Base-by-base conservation (phyloP, 441 rosid species). In the Capsella rubella region DNA sequence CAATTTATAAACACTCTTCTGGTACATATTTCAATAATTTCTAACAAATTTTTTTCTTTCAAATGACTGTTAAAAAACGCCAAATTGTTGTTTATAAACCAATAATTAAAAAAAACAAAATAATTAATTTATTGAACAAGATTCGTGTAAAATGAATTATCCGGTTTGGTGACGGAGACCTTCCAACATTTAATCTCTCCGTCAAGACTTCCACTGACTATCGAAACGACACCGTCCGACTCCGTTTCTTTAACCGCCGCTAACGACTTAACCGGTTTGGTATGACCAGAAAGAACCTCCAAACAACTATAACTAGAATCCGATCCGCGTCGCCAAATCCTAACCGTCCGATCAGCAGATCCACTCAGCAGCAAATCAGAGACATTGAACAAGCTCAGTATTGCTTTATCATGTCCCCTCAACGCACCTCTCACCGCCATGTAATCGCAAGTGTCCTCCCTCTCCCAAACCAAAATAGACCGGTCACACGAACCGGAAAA, bases 401-500 rank as follows among this genome's bases (percentile, higher is more conserved):
- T 86, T 10, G 98, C 96, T 73, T 89, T 84, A 4, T 67, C 77
- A 40, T 93, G 98, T 9, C 98, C 98, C 43, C 97, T 85, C 80
- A 93, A 67, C 2, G 98, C 97, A 10, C 98, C 97, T 2, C 85
- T 85, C 52, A 91, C 88, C 15, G 55, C 81, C 97, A 90, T 87
- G 82, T 87, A 84, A 66, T 81, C 80, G 5, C 88, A 91, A 10
- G 87, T 86, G 64, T 87, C 97, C 54, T 93, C 98, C 70, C 88
- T 90, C 78, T 86, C 93, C 98, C 98, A 93, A 51, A 94, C 95
- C 86, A 90, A 52, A 64, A 94, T 94, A 28, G 97, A 91, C 39
- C 98, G 89, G 79, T 94, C 98, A 69, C 97, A 94, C n/a, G 98
- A 86, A 6, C 97, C 97, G 6, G 96, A 94, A 47, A 94, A 93